Base-by-base conservation (phyloP, 106 monocot species). In the Allium cepa region DNA sequence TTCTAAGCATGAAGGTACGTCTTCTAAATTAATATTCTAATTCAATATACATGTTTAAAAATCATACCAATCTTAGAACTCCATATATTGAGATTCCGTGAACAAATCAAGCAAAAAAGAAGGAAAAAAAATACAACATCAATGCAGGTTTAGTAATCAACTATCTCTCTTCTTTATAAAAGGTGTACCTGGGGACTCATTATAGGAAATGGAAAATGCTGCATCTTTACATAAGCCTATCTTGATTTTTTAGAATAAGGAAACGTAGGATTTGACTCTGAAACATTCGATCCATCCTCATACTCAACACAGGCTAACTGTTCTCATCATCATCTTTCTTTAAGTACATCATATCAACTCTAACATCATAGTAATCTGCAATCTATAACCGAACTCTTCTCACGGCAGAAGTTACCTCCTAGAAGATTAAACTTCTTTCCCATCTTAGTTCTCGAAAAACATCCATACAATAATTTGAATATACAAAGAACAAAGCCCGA, bases 401-500 rank as follows among this genome's bases (percentile, higher is more conserved):
- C 62, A 62, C 61, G 63, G 12, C 72, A 72, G 9, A 72, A 62
- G 45, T 11, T 26, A 53, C n/a, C 50, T 47, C 36, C 50, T 1
- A 62, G 72, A 28, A 72, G 72, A n/a, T 63, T 72, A 62, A 72
- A 72, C n/a, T 53, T 72, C 72, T 62, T 72, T 62, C 72, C 63
- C 72, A 72, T 72, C 62, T 72, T 47, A 53, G 63, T 72, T 53
- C 72, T 61, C 72, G 62, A 72, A 52, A 72, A 72, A 4, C 72
- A 60, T 10, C 62, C 72, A 72, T 72, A 72, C 10, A 72, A 62
- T 60, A 72, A 63, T 4, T 60, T 60, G 17, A 72, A 72, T 9
- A 72, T 12, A 45, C 72, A 72, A 36, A 72, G 62, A 8, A 72
- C 27, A 50, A 62, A 52, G 3, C 72, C 72, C 7, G 62, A 48